Evolutionary conservation across 2,329 filamentous ascomycete genomes (phyloP), one percentile per base, ranked within the genome.

Genomic region (Sphaerulina musiva): DNA sequence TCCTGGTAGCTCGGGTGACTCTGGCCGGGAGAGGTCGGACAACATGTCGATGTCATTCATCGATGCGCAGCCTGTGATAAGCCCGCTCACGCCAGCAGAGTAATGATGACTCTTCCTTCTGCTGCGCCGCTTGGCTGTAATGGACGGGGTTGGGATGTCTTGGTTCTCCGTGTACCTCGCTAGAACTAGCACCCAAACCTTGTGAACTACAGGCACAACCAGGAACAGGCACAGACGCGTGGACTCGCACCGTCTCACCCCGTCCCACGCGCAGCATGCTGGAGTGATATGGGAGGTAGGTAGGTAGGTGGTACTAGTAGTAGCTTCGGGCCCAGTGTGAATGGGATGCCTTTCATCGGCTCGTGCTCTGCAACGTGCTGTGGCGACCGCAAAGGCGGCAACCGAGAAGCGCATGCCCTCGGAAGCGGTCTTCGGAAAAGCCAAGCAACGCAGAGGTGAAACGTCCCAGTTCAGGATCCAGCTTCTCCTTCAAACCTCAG

Each of bases 221-320:
- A 56, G 56, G 56, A 49, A 51, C 59, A 61, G 56, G 57, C 48
- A 60, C 56, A 50, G 29, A 54, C 51, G 51, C 51, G 53, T 53
- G 54, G 48, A 32, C 34, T 49, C 50, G 50, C 50, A 46, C 50
- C 26, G 23, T 40, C 49, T 40, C 47, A 46, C 44, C 17, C 7
- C 41, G 41, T 44, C 41, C 41, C 41, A 36, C 34, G 23, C 38
- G 38, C 47, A 29, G 48, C 48, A 44, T n/a, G 26, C 26, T 17
- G 46, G 32, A 48, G 45, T 42, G 20, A 36, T 36, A 48, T 48
- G 38, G 26, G 32, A 38, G 12, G 42, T 23, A 17, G 23, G 12
- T 36, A 12, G 14, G 14, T 17, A 17, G 14, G 14, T 17, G 14
- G 14, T 17, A 17, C 14, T 17, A 17, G 14, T 29, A 20, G 36